phyloP scores from a whole-genome alignment of 169 alveolate species.

The Ichthyophthirius multifiliis region DNA sequence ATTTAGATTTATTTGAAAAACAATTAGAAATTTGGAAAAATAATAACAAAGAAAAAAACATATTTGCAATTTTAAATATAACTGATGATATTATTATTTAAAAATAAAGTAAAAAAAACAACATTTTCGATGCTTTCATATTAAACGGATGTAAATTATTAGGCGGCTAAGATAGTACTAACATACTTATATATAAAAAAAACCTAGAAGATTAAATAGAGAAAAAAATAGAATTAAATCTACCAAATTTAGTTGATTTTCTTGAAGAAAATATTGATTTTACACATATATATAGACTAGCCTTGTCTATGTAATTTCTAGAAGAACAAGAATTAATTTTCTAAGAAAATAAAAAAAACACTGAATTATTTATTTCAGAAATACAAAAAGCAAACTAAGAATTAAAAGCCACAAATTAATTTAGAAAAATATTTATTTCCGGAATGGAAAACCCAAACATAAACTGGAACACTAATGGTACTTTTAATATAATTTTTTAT shows the following conservation, averaged over 20 bases:
- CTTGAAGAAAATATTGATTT: background rate
- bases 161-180: background rate
- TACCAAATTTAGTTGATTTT: no score
- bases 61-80: no score
- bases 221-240: no score
- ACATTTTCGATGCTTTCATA: no score
- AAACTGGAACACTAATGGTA: no score
- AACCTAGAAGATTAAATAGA: background rate
- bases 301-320: background rate
- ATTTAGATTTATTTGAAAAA: no score
- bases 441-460: no score
- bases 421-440: background rate
- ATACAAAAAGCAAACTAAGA: background rate
- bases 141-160: background rate
- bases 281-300: background rate
- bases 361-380: background rate
- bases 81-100: no score
- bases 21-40: no score
- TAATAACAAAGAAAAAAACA: no score
- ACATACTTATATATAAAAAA: background rate
- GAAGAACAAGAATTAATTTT: background rate
- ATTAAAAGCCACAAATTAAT: background rate
- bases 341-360: background rate
- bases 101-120: no score
- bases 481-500: background rate